A percentile compares a stretch with the other conserved stretches of the same genome.
Evolutionary conservation across 345 rosid species (phyloP).

Genomic region (Eucalyptus regnans): DNA sequence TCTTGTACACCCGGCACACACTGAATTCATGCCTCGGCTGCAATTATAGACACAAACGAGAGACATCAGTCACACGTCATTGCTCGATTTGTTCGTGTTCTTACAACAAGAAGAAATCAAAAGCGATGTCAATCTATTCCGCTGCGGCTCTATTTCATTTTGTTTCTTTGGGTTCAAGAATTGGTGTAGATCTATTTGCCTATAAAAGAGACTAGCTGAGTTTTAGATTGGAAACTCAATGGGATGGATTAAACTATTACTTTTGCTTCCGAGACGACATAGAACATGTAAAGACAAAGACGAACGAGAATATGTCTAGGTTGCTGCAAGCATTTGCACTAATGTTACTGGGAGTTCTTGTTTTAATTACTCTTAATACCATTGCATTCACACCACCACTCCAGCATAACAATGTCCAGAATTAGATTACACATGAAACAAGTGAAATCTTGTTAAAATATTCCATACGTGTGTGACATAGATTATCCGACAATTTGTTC

Average conservation of each 20-base stretch:
- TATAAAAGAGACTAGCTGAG: not conserved
- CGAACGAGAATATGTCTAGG: not conserved
- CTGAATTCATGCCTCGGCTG: slow-evolving; percentile 35
- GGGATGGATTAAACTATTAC: not conserved
- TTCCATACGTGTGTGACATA: not conserved
- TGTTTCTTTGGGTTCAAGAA: not conserved
- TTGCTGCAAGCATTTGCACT: not conserved
- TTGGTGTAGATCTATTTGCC: not conserved
- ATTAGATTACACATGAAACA: not conserved
- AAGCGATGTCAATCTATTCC: not conserved
- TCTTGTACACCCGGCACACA: slow-evolving; percentile 33
- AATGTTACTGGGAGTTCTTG: not conserved
- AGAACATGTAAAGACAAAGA: not conserved
- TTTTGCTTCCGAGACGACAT: not conserved
- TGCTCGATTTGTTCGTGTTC: not conserved
- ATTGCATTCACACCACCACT: not conserved
- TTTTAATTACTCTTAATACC: not conserved
- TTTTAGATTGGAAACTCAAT: not conserved
- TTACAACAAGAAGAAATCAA: not conserved
- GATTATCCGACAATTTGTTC: not conserved
- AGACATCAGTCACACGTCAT: not conserved
- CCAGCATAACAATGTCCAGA: not conserved
- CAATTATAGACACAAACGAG: not conserved
- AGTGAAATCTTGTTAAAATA: not conserved
- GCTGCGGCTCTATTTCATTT: not conserved